A percentile compares a stretch with the other conserved stretches of the same genome.
Evolutionary conservation across 1,284 basidiomycete genomes (phyloP).

Genomic region (Apiotrichum gamsii): DNA sequence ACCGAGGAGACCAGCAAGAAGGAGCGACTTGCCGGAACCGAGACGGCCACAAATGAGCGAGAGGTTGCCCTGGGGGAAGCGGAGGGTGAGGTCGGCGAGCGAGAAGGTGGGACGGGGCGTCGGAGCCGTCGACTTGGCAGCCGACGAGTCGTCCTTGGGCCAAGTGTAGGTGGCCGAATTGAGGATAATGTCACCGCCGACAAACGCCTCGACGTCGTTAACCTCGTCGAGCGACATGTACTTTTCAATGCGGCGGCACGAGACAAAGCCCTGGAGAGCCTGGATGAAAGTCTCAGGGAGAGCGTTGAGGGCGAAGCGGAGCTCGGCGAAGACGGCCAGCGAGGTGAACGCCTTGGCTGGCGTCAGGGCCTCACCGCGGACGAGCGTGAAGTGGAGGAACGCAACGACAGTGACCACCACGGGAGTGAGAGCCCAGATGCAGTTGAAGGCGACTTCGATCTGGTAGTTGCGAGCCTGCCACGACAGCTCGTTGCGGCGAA

Average conservation of each 20-base stretch:
- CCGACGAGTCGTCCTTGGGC: slow-evolving; percentile 60
- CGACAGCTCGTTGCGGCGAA: slow-evolving; percentile 71
- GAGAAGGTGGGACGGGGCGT: slow-evolving; percentile 74
- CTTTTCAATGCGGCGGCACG: slow-evolving; percentile 82
- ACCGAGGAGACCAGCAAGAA: slow-evolving; percentile 74
- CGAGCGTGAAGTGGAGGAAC: slow-evolving; percentile 58
- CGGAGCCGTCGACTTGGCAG: slow-evolving; percentile 52
- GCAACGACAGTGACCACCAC: slow-evolving; percentile 46
- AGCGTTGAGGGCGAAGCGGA: slow-evolving; percentile 64
- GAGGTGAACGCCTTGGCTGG: slow-evolving; percentile 79
- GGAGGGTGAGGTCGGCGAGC: slow-evolving; percentile 68
- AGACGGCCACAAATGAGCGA: slow-evolving; percentile 69
- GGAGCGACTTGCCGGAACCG: slow-evolving; percentile 69
- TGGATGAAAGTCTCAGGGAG: slow-evolving; percentile 86
- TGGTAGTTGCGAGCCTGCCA: slow-evolving; percentile 79
- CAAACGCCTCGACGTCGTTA: slow-evolving; percentile 53
- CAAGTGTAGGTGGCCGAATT: slow-evolving; percentile 81
- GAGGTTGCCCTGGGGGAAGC: slow-evolving; percentile 70
- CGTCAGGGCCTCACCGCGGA: slow-evolving; percentile 58
- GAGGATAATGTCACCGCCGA: slow-evolving; percentile 59
- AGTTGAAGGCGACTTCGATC: slow-evolving; percentile 76
- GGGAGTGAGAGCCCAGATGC: slow-evolving; percentile 58
- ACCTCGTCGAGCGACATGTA: slow-evolving; percentile 72
- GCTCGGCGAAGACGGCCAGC: slow-evolving; percentile 70
- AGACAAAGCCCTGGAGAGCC: slow-evolving; percentile 73